Evolutionary conservation across 1,139 yeast species (phyloP), one percentile per base, ranked within the genome.

Genomic region (Nakaseomyces bracarensis): DNA sequence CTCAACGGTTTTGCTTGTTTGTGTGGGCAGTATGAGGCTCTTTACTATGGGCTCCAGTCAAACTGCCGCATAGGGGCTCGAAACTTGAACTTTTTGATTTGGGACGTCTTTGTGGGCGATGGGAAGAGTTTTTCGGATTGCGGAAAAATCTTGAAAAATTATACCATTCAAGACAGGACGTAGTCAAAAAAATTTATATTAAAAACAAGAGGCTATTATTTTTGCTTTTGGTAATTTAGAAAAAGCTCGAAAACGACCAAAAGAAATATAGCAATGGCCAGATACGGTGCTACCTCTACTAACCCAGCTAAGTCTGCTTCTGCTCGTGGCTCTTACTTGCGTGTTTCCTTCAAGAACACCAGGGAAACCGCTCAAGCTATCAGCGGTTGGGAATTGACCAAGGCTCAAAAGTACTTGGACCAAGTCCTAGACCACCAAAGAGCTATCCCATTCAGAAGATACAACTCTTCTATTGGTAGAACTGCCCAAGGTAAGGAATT

Each of bases 401-500:
- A 74, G 75, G 99, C 99, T 66, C 87, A 87, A 72, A 74, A 78
- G 69, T 93, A 91, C 86, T 84, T 91, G 69, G 87, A 82, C 64
- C 96, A 87, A 74, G 99, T 91, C 60, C 72, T 84, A 70, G 95
- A 87, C 69, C 96, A 91, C 79, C 80, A 93, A 79, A 91, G 97
- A 82, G 98, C 97, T 66, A 86, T 93, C 65, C 99, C 99, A 70
- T 87, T 91, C 91, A 85, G 98, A 81, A 82, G 96, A 79, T 89
- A 77, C 77, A 83, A 83, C 78, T 78, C 82, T 61, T 86, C 96
- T 64, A 87, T 86, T 66, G 99, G 99, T 71, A 86, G 98, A 78
- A 85, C 98, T 65, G 95, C 93, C 62, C 98, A 91, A 78, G 99
- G 96, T 76, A 91, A 91, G 77, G 98, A 91, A 79, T 93, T 89